Percentiles rank a stretch among this genome's conserved stretches.
These are phyloP conservation scores for Leonotis leonurus DNA, from an alignment of 257 asterid genomes.

Conservation along the genomic window DNA sequence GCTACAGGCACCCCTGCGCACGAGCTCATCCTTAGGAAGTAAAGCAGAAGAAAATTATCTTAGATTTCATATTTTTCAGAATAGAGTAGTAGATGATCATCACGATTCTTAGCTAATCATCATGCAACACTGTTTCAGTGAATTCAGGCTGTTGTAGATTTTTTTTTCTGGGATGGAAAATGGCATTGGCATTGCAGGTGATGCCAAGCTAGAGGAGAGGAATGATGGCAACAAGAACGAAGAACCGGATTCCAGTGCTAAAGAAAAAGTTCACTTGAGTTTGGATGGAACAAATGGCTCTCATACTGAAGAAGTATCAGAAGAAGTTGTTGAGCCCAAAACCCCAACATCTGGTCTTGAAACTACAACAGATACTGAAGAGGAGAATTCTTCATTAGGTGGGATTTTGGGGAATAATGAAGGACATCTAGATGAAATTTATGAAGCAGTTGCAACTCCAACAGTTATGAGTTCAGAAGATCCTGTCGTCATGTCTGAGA, in stretches of 20 bases:
- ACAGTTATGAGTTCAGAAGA: constrained; percentile 18
- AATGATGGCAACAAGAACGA: constrained; percentile 27
- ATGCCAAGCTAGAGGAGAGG: constrained; percentile 32
- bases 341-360: constrained; percentile 19
- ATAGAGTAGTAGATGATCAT: not conserved
- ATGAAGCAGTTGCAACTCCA: constrained; percentile 34
- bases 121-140: constrained; percentile 18
- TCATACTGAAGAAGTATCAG: constrained; percentile 36
- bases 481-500: constrained; percentile 18
- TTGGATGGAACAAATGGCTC: constrained; percentile 31
- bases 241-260: constrained; percentile 16
- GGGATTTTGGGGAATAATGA: constrained; percentile 24
- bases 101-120: not conserved
- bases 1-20: not conserved
- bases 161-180: constrained; percentile 63
- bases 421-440: constrained; percentile 19
- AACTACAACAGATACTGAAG: constrained; percentile 5
- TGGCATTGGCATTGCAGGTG: constrained; percentile 37
- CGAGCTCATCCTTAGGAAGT: not conserved
- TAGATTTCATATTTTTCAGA: not conserved
- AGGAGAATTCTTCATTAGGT: constrained; percentile 16
- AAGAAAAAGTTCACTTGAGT: constrained; percentile 24
- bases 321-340: constrained; percentile 44
- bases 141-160: constrained; percentile 29
- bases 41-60: not conserved